These are phyloP conservation scores for Steccherinum ochraceum DNA, from an alignment of 768 basidiomycete species.

Conservation along the genomic window DNA sequence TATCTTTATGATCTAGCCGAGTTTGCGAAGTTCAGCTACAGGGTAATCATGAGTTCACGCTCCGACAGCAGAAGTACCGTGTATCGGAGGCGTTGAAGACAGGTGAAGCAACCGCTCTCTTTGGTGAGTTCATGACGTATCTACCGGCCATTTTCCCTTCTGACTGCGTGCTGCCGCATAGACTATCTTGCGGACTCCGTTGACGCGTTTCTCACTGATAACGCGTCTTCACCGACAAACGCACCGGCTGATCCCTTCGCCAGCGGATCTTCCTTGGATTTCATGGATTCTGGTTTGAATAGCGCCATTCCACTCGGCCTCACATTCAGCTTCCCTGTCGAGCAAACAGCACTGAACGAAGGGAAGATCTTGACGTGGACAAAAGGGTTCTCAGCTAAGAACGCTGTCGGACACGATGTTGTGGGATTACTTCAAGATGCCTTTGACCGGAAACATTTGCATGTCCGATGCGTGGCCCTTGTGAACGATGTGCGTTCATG, in stretches of 20 bases:
- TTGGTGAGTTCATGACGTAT: constrained; percentile 46
- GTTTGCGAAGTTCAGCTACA: constrained; percentile 92
- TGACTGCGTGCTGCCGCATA: constrained; percentile 23
- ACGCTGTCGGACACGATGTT: constrained; percentile 85
- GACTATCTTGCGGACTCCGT: constrained; percentile 98
- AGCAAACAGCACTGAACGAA: constrained; percentile 87
- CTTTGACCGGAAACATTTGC: constrained; percentile 86
- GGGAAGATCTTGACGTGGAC: constrained; percentile 94
- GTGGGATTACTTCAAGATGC: constrained; percentile 88
- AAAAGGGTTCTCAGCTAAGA: constrained; percentile 91
- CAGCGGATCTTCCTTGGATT: constrained; percentile 11
- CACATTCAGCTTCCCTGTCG: constrained; percentile 97
- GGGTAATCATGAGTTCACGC: constrained; percentile 82
- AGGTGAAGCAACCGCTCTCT: constrained; percentile 81
- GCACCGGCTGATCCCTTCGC: constrained; percentile 16
- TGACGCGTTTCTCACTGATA: constrained; percentile 83
- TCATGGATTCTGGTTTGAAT: constrained; percentile 31
- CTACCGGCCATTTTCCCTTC: not conserved
- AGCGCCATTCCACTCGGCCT: constrained; percentile 67
- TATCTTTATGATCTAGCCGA: constrained; percentile 44
- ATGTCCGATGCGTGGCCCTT: constrained; percentile 85
- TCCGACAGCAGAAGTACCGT: constrained; percentile 95
- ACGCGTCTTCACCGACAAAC: constrained; percentile 12
- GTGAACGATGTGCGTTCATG: constrained; percentile 78
- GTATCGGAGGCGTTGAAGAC: constrained; percentile 92